Conservation (phyloP, 352 stramenopile species). For the Peronospora destructor region DNA sequence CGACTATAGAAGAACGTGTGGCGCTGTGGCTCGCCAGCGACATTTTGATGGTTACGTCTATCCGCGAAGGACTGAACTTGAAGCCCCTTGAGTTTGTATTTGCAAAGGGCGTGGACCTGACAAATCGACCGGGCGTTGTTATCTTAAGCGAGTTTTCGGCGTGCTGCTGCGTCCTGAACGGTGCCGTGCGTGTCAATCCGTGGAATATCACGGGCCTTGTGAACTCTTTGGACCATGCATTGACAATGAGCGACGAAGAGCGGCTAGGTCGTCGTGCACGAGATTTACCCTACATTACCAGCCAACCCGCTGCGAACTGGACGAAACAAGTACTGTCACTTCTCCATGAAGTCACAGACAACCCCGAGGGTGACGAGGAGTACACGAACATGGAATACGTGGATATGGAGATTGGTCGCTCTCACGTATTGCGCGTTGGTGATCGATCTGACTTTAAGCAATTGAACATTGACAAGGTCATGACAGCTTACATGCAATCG, state of each 20-base stretch:
- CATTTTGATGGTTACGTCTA: slow-evolving; percentile 93
- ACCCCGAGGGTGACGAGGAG: slow-evolving; percentile 59
- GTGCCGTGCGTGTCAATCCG: slow-evolving; percentile 93
- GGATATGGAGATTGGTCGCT: slow-evolving; percentile 72
- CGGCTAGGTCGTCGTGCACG: slow-evolving; percentile 84
- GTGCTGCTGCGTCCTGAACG: slow-evolving; percentile 94
- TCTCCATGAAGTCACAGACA: slow-evolving; percentile 75
- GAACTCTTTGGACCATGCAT: slow-evolving; percentile 88
- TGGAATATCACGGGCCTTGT: slow-evolving; percentile 93
- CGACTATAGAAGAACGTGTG: slow-evolving; percentile 88
- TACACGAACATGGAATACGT: slow-evolving; percentile 87
- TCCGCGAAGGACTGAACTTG: slow-evolving; percentile 97
- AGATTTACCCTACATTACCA: slow-evolving; percentile 95
- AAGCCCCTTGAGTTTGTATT: slow-evolving; percentile 94
- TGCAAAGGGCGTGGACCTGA: slow-evolving; percentile 53
- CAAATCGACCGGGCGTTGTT: slow-evolving; percentile 87
- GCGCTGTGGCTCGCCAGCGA: slow-evolving; percentile 92
- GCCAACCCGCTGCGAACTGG: slow-evolving; percentile 90
- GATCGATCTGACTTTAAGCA: slow-evolving; percentile 75
- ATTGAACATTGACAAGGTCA: slow-evolving; percentile 74
- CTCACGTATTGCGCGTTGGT: slow-evolving; percentile 60
- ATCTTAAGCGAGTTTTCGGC: slow-evolving; percentile 96
- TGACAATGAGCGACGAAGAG: slow-evolving; percentile 90
- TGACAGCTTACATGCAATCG: slow-evolving; percentile 80
- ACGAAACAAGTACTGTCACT: slow-evolving; percentile 92